Conservation (phyloP, 768 basidiomycete species). For the Mycena latifolia region DNA sequence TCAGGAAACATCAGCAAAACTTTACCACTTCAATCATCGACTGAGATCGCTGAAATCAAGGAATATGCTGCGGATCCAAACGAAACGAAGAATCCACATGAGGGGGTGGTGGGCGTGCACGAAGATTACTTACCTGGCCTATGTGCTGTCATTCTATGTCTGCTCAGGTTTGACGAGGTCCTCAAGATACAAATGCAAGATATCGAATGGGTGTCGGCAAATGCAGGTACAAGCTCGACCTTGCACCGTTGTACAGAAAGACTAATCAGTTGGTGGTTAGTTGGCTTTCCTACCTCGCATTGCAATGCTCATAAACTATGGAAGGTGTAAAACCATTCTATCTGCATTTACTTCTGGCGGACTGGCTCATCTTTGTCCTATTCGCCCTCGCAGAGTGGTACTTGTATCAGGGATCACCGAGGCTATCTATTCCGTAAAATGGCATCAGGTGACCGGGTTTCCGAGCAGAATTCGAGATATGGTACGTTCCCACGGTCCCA, state of each 20-base stretch:
- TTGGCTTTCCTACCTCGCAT: neutral
- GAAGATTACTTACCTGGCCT: conserved; percentile 38
- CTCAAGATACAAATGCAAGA: conserved; percentile 46
- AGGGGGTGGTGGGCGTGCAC: conserved; percentile 44
- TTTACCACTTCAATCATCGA: conserved; percentile 27
- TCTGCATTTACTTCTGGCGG: neutral
- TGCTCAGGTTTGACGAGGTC: conserved; percentile 48
- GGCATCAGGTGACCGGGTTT: conserved; percentile 40
- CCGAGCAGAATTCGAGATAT: conserved; percentile 37
- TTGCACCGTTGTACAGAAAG: neutral
- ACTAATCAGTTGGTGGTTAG: neutral
- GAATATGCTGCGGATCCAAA: neutral
- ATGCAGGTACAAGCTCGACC: conserved; percentile 27
- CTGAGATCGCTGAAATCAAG: conserved; percentile 15
- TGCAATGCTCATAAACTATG: neutral
- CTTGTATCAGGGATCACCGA: conserved; percentile 33
- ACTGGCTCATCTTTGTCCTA: neutral
- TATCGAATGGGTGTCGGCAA: conserved; percentile 30
- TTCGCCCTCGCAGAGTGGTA: conserved; percentile 48
- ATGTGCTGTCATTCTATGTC: conserved; percentile 33
- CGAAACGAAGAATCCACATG: conserved; percentile 5
- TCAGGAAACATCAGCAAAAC: neutral
- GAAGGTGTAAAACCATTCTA: neutral
- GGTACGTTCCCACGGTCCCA: conserved; percentile 29
- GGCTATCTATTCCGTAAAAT: conserved; percentile 44